A percentile compares a stretch with the other conserved stretches of the same genome.
Evolutionary conservation across 2,329 filamentous ascomycete species (phyloP).

Genomic region (Phyllachora maydis): DNA sequence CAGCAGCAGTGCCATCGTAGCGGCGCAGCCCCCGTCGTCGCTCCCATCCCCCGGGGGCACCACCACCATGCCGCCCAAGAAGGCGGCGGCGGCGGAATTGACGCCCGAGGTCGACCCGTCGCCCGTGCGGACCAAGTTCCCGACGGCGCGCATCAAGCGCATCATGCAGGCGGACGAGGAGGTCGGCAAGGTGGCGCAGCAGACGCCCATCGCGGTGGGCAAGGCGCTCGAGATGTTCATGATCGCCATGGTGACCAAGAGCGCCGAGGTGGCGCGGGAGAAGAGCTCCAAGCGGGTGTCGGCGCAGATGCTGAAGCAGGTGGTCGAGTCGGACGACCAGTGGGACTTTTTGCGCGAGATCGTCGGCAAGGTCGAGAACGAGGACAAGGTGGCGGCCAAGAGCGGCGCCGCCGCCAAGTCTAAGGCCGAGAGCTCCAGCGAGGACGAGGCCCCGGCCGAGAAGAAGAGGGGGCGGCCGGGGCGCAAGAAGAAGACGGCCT

Average conservation of each 20-base stretch:
- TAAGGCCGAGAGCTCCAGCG: conserved; percentile 29
- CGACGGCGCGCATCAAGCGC: conserved; percentile 89
- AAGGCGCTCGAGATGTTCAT: conserved; percentile 97
- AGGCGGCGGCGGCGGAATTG: conserved; percentile 14
- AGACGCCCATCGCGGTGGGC: conserved; percentile 86
- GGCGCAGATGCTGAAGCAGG: conserved; percentile 77
- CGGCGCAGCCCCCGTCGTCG: conserved; percentile 1
- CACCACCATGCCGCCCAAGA: conserved; percentile 16
- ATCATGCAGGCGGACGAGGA: conserved; percentile 99
- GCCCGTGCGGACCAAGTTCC: conserved; percentile 85
- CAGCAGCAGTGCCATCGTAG: conserved; percentile 4
- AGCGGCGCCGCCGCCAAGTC: conserved; percentile 9
- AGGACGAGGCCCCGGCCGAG: conserved; percentile 18
- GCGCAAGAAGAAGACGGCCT: conserved; percentile 9
- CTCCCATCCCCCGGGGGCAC: conserved; percentile 3
- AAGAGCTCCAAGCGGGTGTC: conserved; percentile 80
- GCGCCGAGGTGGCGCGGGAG: conserved; percentile 62
- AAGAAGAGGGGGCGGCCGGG: conserved; percentile 23
- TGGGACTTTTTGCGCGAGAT: conserved; percentile 91
- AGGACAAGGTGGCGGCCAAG: conserved; percentile 23
- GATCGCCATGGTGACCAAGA: conserved; percentile 80
- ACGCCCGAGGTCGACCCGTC: conserved; percentile 31
- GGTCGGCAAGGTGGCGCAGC: conserved; percentile 93
- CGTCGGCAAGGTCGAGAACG: conserved; percentile 55
- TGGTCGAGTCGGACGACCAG: conserved; percentile 71